Base-by-base conservation (phyloP, 176 grass and related monocot species). In the Dendrocalamus sinicus region DNA sequence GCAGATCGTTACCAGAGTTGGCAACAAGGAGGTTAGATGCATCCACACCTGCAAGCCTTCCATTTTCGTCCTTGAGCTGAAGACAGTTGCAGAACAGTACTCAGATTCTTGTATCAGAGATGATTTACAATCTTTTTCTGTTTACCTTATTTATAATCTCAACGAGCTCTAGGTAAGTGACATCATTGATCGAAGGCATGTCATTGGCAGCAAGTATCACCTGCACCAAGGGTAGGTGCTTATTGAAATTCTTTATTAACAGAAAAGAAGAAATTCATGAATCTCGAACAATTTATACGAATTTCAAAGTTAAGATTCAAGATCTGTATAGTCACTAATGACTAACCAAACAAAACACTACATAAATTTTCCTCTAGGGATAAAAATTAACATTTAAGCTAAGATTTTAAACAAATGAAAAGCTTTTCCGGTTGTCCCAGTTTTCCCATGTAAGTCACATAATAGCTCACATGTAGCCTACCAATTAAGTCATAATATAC, bases 161-260 rank as follows among this genome's bases (percentile, higher is more conserved):
- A 58, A 91, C 28, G 12, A 99, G 83, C 80, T 99, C 96, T 77
- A 85, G 88, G 76, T 96, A 99, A 5, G 93, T 96, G n/a, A 99
- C 61, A 70, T 96, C 96, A 85, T 94, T 99, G 75, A 96, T 99
- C 12, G 96, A 99, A 81, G 93, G 93, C 93, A 94, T 90, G 72
- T 99, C 96, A 72, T 99, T 96, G 46, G 93, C 93, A 81, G 96
- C 92, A 88, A 99, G 94, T 94, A 99, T 85, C 78, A 96, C 93
- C 93, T 99, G 83, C 52, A 89, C 4, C 70, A 70, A 84, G 52
- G 30, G 51, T 73, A 71, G 5, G 11, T 73, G 53, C 57, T 70
- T 71, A 65, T 43, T 80, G 43, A 75, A 63, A 72, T 76, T 78
- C 64, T 76, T 82, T 72, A 81, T 8, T 69, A 91, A 8, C 14